Evolutionary conservation across 179 eudicot species (phyloP).

Genomic region (Beta corolliflora): DNA sequence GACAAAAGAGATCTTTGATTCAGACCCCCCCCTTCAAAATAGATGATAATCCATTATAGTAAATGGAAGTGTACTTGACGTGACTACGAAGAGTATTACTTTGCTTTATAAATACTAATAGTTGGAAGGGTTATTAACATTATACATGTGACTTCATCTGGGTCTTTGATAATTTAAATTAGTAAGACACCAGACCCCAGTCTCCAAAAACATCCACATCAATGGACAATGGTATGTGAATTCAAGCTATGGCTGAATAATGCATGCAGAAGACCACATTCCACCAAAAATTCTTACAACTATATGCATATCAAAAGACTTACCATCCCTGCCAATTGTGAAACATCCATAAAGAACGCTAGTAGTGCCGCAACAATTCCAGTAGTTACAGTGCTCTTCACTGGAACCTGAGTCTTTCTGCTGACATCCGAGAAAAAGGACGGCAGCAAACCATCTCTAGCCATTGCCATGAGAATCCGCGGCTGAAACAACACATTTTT

Average conservation of each 20-base stretch:
- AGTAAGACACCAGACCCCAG: neutral
- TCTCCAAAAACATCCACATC: neutral
- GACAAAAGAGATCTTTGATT: neutral
- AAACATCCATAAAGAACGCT: slow-evolving; percentile 90
- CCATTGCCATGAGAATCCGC: slow-evolving; percentile 95
- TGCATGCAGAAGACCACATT: neutral
- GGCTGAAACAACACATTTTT: slow-evolving; percentile 53
- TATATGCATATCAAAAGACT: slow-evolving; percentile 25
- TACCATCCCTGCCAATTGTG: slow-evolving; percentile 94
- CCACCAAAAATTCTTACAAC: neutral
- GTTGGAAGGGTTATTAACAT: neutral
- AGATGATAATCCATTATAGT: neutral
- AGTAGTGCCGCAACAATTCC: slow-evolving; percentile 73
- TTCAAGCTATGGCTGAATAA: slow-evolving; percentile 4
- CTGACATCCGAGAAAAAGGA: slow-evolving; percentile 86
- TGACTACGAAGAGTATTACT: neutral
- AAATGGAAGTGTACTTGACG: neutral
- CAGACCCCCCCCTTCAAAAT: neutral
- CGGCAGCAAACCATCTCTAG: slow-evolving; percentile 94
- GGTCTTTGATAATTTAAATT: neutral
- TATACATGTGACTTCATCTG: neutral
- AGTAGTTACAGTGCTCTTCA: slow-evolving; percentile 74
- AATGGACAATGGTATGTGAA: neutral
- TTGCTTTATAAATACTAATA: neutral
- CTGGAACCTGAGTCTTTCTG: slow-evolving; percentile 75